Percentiles rank a stretch among this genome's conserved stretches.
These are phyloP conservation scores for Pholiota conissans DNA, from an alignment of 768 basidiomycete species.

Conservation along the genomic window DNA sequence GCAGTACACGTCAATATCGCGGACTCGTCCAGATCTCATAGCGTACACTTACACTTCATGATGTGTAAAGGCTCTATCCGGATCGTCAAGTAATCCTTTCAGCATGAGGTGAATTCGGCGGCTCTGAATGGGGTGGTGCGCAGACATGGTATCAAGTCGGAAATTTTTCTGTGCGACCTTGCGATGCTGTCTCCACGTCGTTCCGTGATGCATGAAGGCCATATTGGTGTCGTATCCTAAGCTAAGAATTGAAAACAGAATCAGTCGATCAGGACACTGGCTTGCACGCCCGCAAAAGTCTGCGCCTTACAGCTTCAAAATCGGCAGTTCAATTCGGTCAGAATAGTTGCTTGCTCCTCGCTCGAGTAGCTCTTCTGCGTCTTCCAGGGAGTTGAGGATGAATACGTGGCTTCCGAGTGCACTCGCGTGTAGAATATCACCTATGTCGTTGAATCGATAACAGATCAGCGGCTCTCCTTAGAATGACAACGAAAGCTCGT, in stretches of 20 bases:
- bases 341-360: constrained; percentile 49
- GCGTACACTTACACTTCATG: constrained; percentile 3
- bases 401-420: constrained; percentile 24
- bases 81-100: constrained; percentile 1
- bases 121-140: constrained; percentile 5
- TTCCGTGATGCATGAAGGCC: constrained; percentile 16
- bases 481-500: not conserved
- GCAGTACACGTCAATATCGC: too few species aligned
- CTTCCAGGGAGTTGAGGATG: constrained; percentile 26
- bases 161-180: constrained; percentile 18
- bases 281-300: not conserved
- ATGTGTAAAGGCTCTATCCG: constrained; percentile 8
- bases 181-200: constrained; percentile 19
- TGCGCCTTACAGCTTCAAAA: constrained; percentile 15
- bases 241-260: not conserved
- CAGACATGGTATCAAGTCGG: constrained; percentile 5
- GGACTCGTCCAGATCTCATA: not conserved
- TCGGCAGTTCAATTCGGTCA: constrained; percentile 34
- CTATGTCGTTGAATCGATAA: not conserved
- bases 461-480: not conserved
- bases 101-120: constrained; percentile 8
- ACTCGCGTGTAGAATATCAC: constrained; percentile 23
- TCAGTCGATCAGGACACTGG: not conserved
- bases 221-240: constrained; percentile 11
- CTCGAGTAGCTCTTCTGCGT: constrained; percentile 31